Conservation (phyloP, 1,284 basidiomycete species). For the Pseudozyma flocculosa region DNA sequence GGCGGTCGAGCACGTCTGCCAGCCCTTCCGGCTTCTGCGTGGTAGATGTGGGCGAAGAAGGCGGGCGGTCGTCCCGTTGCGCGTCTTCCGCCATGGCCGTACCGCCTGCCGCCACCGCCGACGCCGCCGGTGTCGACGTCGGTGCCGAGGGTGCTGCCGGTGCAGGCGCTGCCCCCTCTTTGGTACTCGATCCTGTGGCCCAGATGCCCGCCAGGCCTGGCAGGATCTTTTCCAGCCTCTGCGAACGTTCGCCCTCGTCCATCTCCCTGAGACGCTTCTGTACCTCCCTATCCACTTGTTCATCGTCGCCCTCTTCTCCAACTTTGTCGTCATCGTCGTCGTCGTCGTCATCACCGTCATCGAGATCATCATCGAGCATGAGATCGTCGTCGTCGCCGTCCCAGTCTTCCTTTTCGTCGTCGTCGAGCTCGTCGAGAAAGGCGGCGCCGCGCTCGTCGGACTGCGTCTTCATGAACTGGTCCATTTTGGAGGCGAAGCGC, state of each 20-base stretch:
- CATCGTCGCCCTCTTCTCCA: not conserved
- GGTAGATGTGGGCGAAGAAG: not conserved
- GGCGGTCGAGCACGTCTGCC: not conserved
- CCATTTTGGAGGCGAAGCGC: constrained; percentile 42
- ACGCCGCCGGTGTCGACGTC: no score
- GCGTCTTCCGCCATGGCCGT: no score
- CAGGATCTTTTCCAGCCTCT: constrained; percentile 15
- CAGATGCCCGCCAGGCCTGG: constrained; percentile 12
- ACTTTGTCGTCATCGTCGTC: not conserved
- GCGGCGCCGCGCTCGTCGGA: constrained; percentile 48
- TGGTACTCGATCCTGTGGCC: no score
- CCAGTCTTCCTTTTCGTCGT: constrained; percentile 30
- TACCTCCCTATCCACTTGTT: constrained; percentile 13
- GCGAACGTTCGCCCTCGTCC: constrained; percentile 11
- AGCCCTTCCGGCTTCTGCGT: not conserved
- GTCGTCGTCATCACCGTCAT: constrained; percentile 14
- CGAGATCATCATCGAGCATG: constrained; percentile 18
- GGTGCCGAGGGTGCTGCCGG: no score
- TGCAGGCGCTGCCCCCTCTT: no score
- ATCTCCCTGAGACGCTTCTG: constrained; percentile 5
- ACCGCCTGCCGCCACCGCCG: no score
- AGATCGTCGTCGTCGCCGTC: constrained; percentile 1
- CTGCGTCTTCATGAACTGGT: constrained; percentile 40
- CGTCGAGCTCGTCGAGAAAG: constrained; percentile 40
- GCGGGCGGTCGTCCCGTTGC: constrained; percentile 5